Base-by-base conservation (phyloP, 306 rosid genomes). In the Prunus dulcis region DNA sequence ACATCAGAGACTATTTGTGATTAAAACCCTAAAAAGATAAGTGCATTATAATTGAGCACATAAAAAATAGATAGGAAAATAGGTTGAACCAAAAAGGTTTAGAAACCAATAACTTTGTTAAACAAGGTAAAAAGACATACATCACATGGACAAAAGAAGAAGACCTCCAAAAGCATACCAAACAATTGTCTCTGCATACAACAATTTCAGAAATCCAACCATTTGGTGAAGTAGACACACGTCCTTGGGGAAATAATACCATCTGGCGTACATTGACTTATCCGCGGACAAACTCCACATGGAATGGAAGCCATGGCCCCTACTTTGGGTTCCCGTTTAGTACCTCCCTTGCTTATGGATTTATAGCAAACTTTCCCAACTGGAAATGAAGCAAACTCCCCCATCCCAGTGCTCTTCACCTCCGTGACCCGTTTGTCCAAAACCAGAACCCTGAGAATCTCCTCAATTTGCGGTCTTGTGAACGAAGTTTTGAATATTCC, bases 271-370 rank as follows among this genome's bases (percentile, higher is more conserved):
- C 98, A 91, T 5, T 47, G 27, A 78, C 67, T 88, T 23, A 86
- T 84, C 61, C 90, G 69, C 0, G 95, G 92, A 80, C 98, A 93
- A 80, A 90, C 93, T 66, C 90, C 93, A 53, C 97, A 93, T 9
- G 91, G 96, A 78, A 86, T 84, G 66, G 92, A 88, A 70, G 93
- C 87, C 85, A 87, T 73, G 68, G 86, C 83, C 30, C 86, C 87
- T 3, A 65, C 19, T 63, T 76, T 88, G 8, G 78, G 76, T 25
- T 88, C 92, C 68, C 76, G 89, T 75, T 32, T 82, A 34, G 1
- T 46, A 4, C 92, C 82, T 11, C 82, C 86, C 74, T 83, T 91
- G 74, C 79, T 83, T 64, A 70, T 77, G 87, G 90, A 70, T 80
- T 62, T 86, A 60, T 89, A 91, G 83, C 96, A 89, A 79, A 87